phyloP scores from a whole-genome alignment of 495 filamentous ascomycete genomes.

The Chaetomium tenue region DNA sequence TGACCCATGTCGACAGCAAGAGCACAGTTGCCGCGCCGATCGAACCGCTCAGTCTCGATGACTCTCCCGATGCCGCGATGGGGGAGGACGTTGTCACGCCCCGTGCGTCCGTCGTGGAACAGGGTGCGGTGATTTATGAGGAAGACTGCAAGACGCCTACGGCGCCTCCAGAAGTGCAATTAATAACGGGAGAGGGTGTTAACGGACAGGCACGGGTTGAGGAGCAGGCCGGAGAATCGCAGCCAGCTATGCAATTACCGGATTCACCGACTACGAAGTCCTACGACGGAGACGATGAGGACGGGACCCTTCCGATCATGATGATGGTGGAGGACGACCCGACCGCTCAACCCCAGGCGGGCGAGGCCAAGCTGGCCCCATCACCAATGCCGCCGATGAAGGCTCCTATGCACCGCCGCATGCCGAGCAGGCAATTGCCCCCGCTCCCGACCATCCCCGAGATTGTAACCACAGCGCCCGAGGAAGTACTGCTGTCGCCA shows the following conservation, averaged over 20 bases:
- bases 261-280: constrained; percentile 22
- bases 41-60: constrained; percentile 42
- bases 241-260: constrained; percentile 5
- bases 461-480: constrained; percentile 28
- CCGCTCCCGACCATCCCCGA: constrained; percentile 50
- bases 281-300: constrained; percentile 17
- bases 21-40: constrained; percentile 32
- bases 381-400: constrained; percentile 26
- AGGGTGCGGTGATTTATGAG: constrained; percentile 6
- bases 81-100: constrained; percentile 24
- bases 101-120: constrained; percentile 19
- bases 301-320: constrained; percentile 27
- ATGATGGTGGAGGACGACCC: constrained; percentile 22
- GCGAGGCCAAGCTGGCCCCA: background rate
- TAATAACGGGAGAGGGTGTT: background rate
- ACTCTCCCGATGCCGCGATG: constrained; percentile 28
- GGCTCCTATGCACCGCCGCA: constrained; percentile 20
- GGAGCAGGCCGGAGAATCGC: constrained; percentile 7
- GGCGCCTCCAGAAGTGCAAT: constrained; percentile 1
- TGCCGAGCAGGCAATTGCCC: constrained; percentile 29
- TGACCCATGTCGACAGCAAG: constrained; percentile 21
- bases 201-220: constrained; percentile 12
- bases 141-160: constrained; percentile 25
- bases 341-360: background rate
- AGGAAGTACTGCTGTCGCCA: constrained; percentile 21